phyloP scores from a whole-genome alignment of 2,329 filamentous ascomycete genomes.

The Trichoderma afroharzianum region DNA sequence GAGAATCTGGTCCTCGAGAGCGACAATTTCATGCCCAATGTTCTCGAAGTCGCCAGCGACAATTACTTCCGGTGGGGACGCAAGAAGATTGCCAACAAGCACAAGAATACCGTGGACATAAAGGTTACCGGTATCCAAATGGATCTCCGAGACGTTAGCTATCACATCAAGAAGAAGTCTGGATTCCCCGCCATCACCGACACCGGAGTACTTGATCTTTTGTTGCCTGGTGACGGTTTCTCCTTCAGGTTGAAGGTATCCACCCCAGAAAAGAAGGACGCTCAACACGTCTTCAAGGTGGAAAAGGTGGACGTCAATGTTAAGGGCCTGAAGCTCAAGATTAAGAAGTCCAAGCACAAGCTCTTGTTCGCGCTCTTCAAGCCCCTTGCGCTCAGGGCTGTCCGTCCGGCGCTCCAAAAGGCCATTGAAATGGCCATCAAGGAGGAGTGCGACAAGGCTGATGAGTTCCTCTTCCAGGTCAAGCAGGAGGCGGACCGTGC shows the following conservation, averaged over 20 bases:
- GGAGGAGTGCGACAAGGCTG: conserved; percentile 72
- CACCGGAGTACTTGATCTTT: conserved; percentile 82
- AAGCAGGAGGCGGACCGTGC: conserved; percentile 79
- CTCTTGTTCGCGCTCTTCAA: conserved; percentile 82
- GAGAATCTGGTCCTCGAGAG: conserved; percentile 95
- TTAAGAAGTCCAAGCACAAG: conserved; percentile 96
- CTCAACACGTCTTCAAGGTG: conserved; percentile 87
- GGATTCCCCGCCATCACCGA: conserved; percentile 88
- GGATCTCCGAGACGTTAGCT: conserved; percentile 86
- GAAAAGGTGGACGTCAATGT: conserved; percentile 83
- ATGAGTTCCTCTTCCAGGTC: conserved; percentile 69
- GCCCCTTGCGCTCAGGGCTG: conserved; percentile 76
- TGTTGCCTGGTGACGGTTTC: conserved; percentile 82
- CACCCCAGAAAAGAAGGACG: conserved; percentile 70
- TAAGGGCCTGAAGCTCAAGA: conserved; percentile 77
- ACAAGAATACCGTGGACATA: conserved; percentile 77
- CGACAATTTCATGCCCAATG: conserved; percentile 94
- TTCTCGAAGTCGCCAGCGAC: conserved; percentile 82
- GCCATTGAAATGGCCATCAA: conserved; percentile 85
- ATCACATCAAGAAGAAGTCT: conserved; percentile 91
- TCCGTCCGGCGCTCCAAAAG: conserved; percentile 82
- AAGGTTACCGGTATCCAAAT: conserved; percentile 88
- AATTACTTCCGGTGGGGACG: conserved; percentile 95
- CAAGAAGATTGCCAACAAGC: conserved; percentile 77
- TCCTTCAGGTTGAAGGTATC: conserved; percentile 89